Base-by-base conservation (phyloP, 2,329 filamentous ascomycete species). In the Epichloe coenophiala region DNA sequence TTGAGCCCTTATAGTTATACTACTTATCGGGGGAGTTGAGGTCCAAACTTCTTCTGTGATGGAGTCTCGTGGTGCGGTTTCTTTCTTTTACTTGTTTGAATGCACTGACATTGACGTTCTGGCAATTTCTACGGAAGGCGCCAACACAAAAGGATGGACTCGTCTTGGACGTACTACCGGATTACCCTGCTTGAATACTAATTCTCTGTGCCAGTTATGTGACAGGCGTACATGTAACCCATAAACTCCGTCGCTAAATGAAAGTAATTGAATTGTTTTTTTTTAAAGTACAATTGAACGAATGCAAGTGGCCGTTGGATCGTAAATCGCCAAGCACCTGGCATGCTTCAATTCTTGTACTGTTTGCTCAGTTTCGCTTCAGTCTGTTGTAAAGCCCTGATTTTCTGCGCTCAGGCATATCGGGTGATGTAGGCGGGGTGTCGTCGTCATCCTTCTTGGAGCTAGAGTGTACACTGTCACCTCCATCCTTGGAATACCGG, bases 1-100 rank as follows among this genome's bases (percentile, higher is more conserved):
- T 65, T 91, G 68, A 81, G 83, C 56, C 86, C 86, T 33, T 90
- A 83, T 68, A 85, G 83, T 63, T 93, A 88, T 68, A 86, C 84
- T 40, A 91, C 86, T 9, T 93, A 93, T 67, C 72, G 87, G 45
- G 45, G 87, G 15, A 87, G 83, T 64, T 88, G 70, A 71, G 58
- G 3, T 21, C 11, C 45, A 31, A 11, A 31, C 3, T 11, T 31
- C 8, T 11, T 31, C n/a, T 9, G 31, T 31, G 7, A 31, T 4
- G 31, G 9, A 11, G 31, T 31, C 31, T 4, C 31, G 31, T 31
- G 7, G 31, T 31, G 31, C 1, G 9, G 31, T 31, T 11, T 31
- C 31, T 31, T 11, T 31, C 31, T 31, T 31, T 31, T 11, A 31
- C 31, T 11, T 11, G 31, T 31, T 31, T 31, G 9, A 4, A 31